A percentile compares a stretch with the other conserved stretches of the same genome.
phyloP scores from a whole-genome alignment of 2,329 filamentous ascomycete species.

The Hyphodiscus sp. region DNA sequence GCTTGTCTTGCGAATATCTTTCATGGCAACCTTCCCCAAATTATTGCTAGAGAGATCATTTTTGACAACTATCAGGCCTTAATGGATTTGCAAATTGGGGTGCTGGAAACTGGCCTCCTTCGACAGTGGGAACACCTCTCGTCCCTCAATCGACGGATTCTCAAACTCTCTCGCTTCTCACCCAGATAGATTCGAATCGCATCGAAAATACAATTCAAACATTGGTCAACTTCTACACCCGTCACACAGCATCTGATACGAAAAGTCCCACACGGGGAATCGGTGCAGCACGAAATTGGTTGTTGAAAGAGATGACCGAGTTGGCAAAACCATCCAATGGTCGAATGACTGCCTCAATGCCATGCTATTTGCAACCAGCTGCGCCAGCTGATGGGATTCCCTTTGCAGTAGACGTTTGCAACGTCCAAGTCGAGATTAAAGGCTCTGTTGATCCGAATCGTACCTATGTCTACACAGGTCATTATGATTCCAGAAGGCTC shows the following conservation, averaged over 20 bases:
- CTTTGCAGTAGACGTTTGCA: conserved; percentile 45
- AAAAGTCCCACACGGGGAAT: conserved; percentile 45
- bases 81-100: not conserved
- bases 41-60: no score
- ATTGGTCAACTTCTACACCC: conserved; percentile 48
- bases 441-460: conserved; percentile 43
- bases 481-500: conserved; percentile 47
- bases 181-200: conserved; percentile 28
- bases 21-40: no score
- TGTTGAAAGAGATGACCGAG: conserved; percentile 41
- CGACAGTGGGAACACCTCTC: conserved; percentile 2
- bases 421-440: conserved; percentile 45
- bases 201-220: conserved; percentile 45
- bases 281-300: conserved; percentile 51
- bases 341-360: conserved; percentile 41
- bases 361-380: conserved; percentile 41
- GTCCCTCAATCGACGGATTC: conserved; percentile 9
- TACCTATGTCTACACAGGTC: conserved; percentile 48
- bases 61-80: no score
- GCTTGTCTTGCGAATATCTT: no score
- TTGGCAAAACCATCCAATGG: conserved; percentile 42
- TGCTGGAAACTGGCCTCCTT: not conserved
- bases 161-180: conserved; percentile 4
- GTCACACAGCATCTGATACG: conserved; percentile 48
- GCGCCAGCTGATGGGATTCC: conserved; percentile 38